Evolutionary conservation across 1,284 basidiomycete genomes (phyloP), one percentile per base, ranked within the genome.

Genomic region (Singerocomus rubriflavus): DNA sequence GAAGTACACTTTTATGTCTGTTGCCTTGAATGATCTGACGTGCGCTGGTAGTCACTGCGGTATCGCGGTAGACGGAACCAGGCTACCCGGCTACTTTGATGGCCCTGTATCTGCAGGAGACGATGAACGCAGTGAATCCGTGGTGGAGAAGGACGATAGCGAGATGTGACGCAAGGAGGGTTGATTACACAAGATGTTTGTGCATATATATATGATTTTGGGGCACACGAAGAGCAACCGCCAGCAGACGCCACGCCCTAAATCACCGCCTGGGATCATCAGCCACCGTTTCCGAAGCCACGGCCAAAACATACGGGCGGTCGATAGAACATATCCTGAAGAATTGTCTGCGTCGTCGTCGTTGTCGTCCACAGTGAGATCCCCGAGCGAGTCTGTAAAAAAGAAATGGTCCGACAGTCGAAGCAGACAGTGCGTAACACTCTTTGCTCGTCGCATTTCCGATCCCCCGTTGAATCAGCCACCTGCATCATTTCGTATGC

Each of bases 21-120:
- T 38, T 44, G 11, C 10, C 5, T 9, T 3, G 34, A 1, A 26
- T 27, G 27, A n/a, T 36, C 47, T 53, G 47, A 57, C 36, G 26
- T 35, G 21, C 16, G 44, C 46, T 40, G 14, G 14, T 50, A 85
- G 84, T 7, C 71, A 75, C 36, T 86, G 84, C 58, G 75, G 78
- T 13, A 78, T 86, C 36, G 78, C 80, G 11, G 69, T 77, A 6
- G 84, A 86, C 42, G 84, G 84, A 7, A 81, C 82, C 0, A 73
- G 82, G 17, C 52, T 74, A 36, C 46, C 53, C 0, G 68, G 55
- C 16, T 58, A 67, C 39, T 60, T 67, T 32, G 60, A 68, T 27
- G 64, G 62, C 0, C 65, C 62, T 9, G 29, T 40, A 14, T 26
- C 27, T 11, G 12, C 16, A 6, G 13, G 4, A 11, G 8, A 14